Percentiles rank a stretch among this genome's conserved stretches.
Evolutionary conservation across 441 rosid genomes (phyloP).

Genomic region (Brassica hybrid): DNA sequence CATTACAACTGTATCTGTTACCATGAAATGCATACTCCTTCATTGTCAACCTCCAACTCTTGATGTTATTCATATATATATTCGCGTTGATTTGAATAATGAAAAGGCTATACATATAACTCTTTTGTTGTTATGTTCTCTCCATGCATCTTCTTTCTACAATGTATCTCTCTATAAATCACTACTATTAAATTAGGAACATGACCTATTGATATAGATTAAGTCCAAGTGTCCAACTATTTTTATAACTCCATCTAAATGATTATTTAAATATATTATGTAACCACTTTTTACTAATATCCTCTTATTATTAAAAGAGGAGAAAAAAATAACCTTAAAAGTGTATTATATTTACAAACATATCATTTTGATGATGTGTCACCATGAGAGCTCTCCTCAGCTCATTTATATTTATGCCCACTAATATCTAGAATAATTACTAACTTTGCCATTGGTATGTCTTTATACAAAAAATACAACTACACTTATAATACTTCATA

Average conservation of each 20-base stretch:
- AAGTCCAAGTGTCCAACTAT: no score
- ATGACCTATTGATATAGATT: no score
- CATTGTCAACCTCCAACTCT: not conserved
- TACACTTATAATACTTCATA: not conserved
- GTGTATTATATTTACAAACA: no score
- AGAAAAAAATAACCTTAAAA: no score
- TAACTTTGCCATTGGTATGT: not conserved
- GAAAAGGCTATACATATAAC: conserved; percentile 2
- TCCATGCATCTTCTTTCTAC: not conserved
- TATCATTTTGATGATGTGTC: no score
- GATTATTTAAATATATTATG: no score
- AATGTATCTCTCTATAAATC: not conserved
- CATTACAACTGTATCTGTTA: not conserved
- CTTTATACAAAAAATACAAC: not conserved
- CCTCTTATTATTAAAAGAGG: no score
- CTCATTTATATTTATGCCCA: not conserved
- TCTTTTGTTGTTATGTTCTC: not conserved
- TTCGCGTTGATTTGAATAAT: not conserved
- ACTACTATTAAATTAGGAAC: no score
- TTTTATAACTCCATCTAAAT: no score
- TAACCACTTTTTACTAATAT: no score
- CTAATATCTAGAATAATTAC: not conserved
- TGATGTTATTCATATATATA: not conserved
- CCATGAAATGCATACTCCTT: not conserved
- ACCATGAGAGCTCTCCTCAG: not conserved